phyloP scores from a whole-genome alignment of 352 stramenopile genomes.

The Phytophthora fragariae region DNA sequence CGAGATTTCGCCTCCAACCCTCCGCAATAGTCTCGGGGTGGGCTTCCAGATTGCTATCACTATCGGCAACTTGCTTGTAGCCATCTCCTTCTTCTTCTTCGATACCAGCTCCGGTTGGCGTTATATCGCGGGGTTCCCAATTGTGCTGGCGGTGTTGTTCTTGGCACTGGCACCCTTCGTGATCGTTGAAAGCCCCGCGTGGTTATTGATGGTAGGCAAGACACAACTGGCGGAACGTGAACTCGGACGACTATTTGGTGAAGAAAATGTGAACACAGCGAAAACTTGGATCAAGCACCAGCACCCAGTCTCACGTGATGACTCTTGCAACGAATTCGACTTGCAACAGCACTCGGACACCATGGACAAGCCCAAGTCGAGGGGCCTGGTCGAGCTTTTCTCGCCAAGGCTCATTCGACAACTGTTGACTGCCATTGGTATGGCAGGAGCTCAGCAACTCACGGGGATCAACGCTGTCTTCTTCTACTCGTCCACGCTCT shows the following conservation, averaged over 20 bases:
- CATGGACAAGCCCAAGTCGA: background rate
- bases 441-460: constrained; percentile 19
- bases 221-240: constrained; percentile 25
- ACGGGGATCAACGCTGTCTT: constrained; percentile 36
- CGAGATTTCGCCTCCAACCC: constrained; percentile 38
- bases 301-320: background rate
- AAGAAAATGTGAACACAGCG: constrained; percentile 12
- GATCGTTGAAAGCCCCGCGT: constrained; percentile 22
- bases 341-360: background rate
- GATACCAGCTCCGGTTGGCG: constrained; percentile 19
- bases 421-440: constrained; percentile 17
- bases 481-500: constrained; percentile 46
- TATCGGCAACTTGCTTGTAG: constrained; percentile 37
- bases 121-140: constrained; percentile 49
- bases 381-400: constrained; percentile 20
- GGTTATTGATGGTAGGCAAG: constrained; percentile 38
- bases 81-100: constrained; percentile 35
- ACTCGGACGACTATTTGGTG: constrained; percentile 35
- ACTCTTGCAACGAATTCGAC: background rate
- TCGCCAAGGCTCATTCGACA: constrained; percentile 25
- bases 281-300: constrained; percentile 18
- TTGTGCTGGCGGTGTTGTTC: constrained; percentile 47
- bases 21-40: constrained; percentile 31
- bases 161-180: constrained; percentile 38
- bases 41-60: constrained; percentile 41